A percentile compares a stretch with the other conserved stretches of the same genome.
Conservation (phyloP, 768 basidiomycete species). For the Amanita brunnescens region DNA sequence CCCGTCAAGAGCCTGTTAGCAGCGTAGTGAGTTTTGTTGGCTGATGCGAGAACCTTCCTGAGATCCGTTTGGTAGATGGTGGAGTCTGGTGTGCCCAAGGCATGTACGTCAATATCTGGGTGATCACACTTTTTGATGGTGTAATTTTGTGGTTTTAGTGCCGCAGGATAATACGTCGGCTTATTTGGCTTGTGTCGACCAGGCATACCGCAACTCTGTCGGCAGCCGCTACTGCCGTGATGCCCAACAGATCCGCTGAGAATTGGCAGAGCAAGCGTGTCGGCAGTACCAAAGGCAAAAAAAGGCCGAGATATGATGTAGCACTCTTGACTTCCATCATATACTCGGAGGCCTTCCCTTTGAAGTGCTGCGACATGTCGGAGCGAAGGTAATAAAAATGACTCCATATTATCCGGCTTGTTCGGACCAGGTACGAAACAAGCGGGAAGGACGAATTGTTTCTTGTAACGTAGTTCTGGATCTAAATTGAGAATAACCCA, state of each 20-base stretch:
- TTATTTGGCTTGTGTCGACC: neutral
- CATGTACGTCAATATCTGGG: constrained; percentile 10
- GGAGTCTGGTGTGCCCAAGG: neutral
- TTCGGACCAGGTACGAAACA: constrained; percentile 27
- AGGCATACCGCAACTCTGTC: neutral
- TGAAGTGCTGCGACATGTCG: constrained; percentile 28
- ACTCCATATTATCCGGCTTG: constrained; percentile 28
- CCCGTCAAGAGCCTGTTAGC: constrained; percentile 18
- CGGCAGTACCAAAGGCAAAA: constrained; percentile 16
- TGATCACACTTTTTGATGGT: constrained; percentile 11
- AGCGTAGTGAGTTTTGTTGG: constrained; percentile 14
- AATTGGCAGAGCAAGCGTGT: neutral
- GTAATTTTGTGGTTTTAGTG: neutral
- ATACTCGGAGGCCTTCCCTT: constrained; percentile 21
- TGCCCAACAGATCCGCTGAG: constrained; percentile 2
- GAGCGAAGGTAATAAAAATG: constrained; percentile 23
- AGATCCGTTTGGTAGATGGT: constrained; percentile 13
- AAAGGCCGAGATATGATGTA: constrained; percentile 14
- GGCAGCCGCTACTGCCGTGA: neutral
- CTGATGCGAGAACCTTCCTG: constrained; percentile 9
- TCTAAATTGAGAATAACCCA: constrained; percentile 23
- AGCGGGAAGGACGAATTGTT: constrained; percentile 22
- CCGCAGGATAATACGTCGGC: neutral
- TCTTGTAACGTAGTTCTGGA: constrained; percentile 23
- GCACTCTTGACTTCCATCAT: constrained; percentile 15